A percentile compares a stretch with the other conserved stretches of the same genome.
These are phyloP conservation scores for Metschnikowia arizonensis DNA, from an alignment of 805 yeast species.

Conservation along the genomic window DNA sequence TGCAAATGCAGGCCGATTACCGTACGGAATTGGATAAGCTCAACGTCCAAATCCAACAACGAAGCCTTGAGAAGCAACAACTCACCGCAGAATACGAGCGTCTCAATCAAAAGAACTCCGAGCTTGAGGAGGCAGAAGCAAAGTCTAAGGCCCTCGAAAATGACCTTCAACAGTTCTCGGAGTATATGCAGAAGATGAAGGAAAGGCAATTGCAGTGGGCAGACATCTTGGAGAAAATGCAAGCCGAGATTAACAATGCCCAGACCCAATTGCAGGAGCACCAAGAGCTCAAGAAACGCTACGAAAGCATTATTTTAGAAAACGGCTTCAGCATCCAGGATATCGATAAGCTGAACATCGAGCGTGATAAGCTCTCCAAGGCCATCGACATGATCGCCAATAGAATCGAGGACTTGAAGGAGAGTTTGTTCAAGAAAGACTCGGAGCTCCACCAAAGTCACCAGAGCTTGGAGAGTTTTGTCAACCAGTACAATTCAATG, in stretches of 20 bases:
- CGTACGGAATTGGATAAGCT: slow-evolving; percentile 48
- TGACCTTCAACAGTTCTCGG: slow-evolving; percentile 66
- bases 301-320: slow-evolving; percentile 39
- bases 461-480: slow-evolving; percentile 48
- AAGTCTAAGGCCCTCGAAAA: slow-evolving; percentile 61
- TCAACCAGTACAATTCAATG: slow-evolving; percentile 54
- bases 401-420: slow-evolving; percentile 45
- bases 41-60: slow-evolving; percentile 40
- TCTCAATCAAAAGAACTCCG: slow-evolving; percentile 42
- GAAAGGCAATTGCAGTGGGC: slow-evolving; percentile 65
- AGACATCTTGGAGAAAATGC: slow-evolving; percentile 50
- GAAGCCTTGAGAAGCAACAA: slow-evolving; percentile 38
- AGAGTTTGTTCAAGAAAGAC: slow-evolving; percentile 47
- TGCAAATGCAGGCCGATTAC: slow-evolving; percentile 55
- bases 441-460: slow-evolving; percentile 45
- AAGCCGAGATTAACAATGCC: slow-evolving; percentile 47
- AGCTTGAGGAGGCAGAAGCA: slow-evolving; percentile 45
- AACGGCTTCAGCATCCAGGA: slow-evolving; percentile 61
- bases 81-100: slow-evolving; percentile 39
- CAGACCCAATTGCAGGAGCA: slow-evolving; percentile 39
- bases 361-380: slow-evolving; percentile 55
- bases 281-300: slow-evolving; percentile 38
- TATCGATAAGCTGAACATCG: slow-evolving; percentile 59
- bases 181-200: slow-evolving; percentile 66
- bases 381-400: slow-evolving; percentile 44